Percentiles rank a stretch among this genome's conserved stretches.
phyloP scores from a whole-genome alignment of 140 eudicot genomes.

The Ambrosia hybrid region DNA sequence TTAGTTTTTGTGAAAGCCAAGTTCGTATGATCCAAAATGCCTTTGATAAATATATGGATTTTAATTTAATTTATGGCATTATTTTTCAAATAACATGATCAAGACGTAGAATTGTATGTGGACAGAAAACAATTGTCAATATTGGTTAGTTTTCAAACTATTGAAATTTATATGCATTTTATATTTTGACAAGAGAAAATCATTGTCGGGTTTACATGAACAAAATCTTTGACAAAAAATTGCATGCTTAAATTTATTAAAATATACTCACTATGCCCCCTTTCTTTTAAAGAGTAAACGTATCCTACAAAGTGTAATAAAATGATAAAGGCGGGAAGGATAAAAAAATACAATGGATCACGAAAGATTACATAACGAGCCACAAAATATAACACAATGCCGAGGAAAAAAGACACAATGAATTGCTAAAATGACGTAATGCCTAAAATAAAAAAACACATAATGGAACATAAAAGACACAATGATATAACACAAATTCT shows the following conservation, averaged over 20 bases:
- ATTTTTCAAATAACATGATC: not conserved
- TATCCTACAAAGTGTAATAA: too few relatives aligned
- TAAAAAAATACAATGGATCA: too few relatives aligned
- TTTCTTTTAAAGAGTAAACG: not conserved
- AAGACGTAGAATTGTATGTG: slow-evolving; percentile 23
- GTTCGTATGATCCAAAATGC: not conserved
- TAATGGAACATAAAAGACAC: too few relatives aligned
- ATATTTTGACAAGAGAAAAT: slow-evolving; percentile 8
- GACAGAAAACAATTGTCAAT: slow-evolving; percentile 24
- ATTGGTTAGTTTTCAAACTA: slow-evolving; percentile 28
- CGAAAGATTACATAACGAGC: too few relatives aligned
- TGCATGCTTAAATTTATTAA: not conserved
- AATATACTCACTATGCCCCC: not conserved
- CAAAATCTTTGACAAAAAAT: slow-evolving; percentile 27
- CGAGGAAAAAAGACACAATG: too few relatives aligned
- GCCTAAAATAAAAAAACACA: too few relatives aligned
- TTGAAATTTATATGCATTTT: not conserved
- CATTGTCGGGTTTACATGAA: slow-evolving; percentile 32
- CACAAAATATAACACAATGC: too few relatives aligned
- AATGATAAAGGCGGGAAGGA: too few relatives aligned
- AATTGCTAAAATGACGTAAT: too few relatives aligned
- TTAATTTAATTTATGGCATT: not conserved
- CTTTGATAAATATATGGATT: not conserved
- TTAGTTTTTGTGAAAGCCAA: not conserved
- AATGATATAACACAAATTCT: too few relatives aligned